Evolutionary conservation across 164 flowering plant genomes (phyloP).

Genomic region (Aristolochia fimbriata): DNA sequence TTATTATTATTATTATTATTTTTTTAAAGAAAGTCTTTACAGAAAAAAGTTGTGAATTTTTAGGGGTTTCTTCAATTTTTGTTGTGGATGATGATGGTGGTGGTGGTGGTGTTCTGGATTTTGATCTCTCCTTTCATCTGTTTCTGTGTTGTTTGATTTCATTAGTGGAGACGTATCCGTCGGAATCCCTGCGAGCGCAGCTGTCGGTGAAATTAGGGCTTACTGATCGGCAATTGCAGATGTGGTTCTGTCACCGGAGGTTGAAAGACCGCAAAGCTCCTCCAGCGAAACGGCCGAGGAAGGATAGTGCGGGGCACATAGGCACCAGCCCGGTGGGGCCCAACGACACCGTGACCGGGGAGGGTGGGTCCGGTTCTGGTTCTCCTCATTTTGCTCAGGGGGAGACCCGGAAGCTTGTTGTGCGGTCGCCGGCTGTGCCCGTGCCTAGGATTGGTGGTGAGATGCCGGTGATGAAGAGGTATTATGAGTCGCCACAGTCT

Average conservation of each 20-base stretch:
- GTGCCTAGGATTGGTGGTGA: slow-evolving; percentile 37
- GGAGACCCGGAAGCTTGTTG: slow-evolving; percentile 23
- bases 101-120: not conserved
- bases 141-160: slow-evolving; percentile 8
- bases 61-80: not conserved
- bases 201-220: slow-evolving; percentile 58
- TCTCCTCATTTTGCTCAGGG: slow-evolving; percentile 35
- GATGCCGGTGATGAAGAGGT: slow-evolving; percentile 35
- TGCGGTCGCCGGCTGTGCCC: slow-evolving; percentile 26
- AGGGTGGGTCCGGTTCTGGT: slow-evolving; percentile 32
- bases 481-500: slow-evolving; percentile 46
- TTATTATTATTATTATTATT: no score
- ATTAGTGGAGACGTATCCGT: slow-evolving; percentile 66
- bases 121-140: not conserved
- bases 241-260: slow-evolving; percentile 97
- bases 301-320: slow-evolving; percentile 9
- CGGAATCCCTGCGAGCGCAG: slow-evolving; percentile 61
- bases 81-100: not conserved
- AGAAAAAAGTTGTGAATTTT: slow-evolving; percentile 1
- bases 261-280: slow-evolving; percentile 63
- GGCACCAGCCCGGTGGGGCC: not conserved
- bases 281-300: slow-evolving; percentile 30
- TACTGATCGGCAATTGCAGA: slow-evolving; percentile 86
- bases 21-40: not conserved
- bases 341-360: not conserved